These are phyloP conservation scores for Apiospora rasikravindrae DNA, from an alignment of 2,329 filamentous ascomycete species.

Conservation along the genomic window DNA sequence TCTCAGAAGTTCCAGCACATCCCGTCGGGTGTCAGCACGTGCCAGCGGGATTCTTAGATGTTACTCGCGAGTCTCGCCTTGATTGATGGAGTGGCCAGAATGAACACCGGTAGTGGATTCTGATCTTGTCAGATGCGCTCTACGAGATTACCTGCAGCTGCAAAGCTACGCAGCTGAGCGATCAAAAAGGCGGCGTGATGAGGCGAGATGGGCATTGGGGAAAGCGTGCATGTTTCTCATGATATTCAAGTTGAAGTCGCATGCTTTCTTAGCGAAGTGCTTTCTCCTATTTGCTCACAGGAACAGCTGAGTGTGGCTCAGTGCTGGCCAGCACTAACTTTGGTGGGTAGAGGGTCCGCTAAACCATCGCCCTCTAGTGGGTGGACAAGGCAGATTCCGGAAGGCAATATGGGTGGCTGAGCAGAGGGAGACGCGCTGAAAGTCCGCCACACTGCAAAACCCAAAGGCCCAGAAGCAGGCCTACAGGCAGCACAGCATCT, in stretches of 20 bases:
- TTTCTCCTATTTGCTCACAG: not conserved
- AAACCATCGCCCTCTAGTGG: not conserved
- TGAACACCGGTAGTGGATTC: not conserved
- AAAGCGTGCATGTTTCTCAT: not conserved
- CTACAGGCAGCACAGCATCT: not conserved
- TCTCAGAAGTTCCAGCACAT: conserved; percentile 2
- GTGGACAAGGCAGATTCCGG: conserved; percentile 1
- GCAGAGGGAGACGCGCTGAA: not conserved
- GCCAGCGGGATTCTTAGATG: not conserved
- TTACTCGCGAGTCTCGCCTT: not conserved
- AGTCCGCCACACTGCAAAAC: conserved; percentile 17
- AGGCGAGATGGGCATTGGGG: not conserved
- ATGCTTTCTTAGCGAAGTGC: not conserved
- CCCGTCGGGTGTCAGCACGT: not conserved
- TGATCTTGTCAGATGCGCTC: conserved; percentile 9
- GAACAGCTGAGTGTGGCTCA: not conserved
- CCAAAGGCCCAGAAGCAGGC: not conserved
- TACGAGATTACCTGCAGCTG: not conserved
- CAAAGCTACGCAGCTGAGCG: not conserved
- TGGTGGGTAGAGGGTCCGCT: not conserved
- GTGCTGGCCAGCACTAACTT: not conserved
- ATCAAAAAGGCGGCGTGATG: not conserved
- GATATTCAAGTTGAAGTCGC: not conserved
- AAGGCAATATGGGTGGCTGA: not conserved
- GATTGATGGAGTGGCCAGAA: not conserved